These are phyloP conservation scores for Cutaneotrichosporon sp. DNA, from an alignment of 1,284 basidiomycete genomes.

Conservation along the genomic window DNA sequence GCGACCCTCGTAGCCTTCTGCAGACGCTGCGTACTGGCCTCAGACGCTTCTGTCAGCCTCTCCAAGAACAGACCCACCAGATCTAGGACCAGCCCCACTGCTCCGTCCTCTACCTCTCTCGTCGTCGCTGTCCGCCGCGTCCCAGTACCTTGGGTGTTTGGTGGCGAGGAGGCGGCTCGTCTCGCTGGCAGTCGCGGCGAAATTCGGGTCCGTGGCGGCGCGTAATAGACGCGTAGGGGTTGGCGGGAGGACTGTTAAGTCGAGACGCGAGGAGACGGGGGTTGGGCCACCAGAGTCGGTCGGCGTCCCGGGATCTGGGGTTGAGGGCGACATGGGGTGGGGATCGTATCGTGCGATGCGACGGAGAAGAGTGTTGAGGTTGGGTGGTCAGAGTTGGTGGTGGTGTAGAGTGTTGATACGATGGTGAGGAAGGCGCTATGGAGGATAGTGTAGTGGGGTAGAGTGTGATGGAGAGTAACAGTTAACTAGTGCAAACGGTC, in stretches of 20 bases:
- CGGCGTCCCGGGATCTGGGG: slow-evolving; percentile 11
- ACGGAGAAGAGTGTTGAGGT: too few species aligned
- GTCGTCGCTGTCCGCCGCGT: slow-evolving; percentile 3
- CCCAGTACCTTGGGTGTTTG: neutral
- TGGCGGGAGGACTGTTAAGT: slow-evolving; percentile 10
- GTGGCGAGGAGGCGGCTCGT: slow-evolving; percentile 3
- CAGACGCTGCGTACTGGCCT: slow-evolving; percentile 9
- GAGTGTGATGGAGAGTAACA: too few species aligned
- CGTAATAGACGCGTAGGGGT: neutral
- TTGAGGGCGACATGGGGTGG: slow-evolving; percentile 2
- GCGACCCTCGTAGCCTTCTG: slow-evolving; percentile 24
- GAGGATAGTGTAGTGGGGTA: too few species aligned
- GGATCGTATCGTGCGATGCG: neutral
- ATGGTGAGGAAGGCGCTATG: too few species aligned
- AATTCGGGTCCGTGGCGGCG: neutral
- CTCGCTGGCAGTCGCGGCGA: neutral
- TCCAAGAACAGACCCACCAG: neutral
- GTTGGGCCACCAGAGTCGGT: slow-evolving; percentile 7
- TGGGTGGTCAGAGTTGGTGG: too few species aligned
- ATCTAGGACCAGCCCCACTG: neutral
- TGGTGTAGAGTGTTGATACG: neutral
- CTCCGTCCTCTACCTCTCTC: neutral
- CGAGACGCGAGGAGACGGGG: slow-evolving; percentile 8
- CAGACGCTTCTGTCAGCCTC: slow-evolving; percentile 1
- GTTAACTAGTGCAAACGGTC: too few species aligned